These are phyloP conservation scores for Salmacisia buchloeana DNA, from an alignment of 1,284 basidiomycete genomes.

Conservation along the genomic window DNA sequence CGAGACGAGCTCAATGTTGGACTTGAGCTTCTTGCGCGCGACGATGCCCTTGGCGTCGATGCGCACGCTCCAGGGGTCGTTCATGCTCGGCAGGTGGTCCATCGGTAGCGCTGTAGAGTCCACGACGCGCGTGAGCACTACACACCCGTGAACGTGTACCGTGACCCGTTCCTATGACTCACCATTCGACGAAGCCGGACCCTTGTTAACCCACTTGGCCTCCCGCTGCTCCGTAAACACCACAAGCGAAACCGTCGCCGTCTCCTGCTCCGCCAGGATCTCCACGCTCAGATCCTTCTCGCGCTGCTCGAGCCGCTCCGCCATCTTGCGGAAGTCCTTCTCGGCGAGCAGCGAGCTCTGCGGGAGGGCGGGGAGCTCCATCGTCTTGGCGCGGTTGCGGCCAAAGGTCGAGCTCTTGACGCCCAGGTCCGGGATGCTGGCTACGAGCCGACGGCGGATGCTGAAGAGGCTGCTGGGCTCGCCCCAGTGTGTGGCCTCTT, in stretches of 20 bases:
- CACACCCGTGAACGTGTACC: neutral
- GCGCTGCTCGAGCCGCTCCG: conserved; percentile 16
- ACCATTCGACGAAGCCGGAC: conserved; percentile 15
- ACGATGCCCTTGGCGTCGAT: conserved; percentile 23
- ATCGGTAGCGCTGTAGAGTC: neutral
- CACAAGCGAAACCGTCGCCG: conserved; percentile 13
- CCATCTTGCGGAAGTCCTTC: conserved; percentile 14
- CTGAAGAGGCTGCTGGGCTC: conserved; percentile 12
- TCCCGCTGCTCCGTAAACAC: conserved; percentile 21
- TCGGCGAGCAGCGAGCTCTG: conserved; percentile 10
- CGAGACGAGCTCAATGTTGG: conserved; percentile 16
- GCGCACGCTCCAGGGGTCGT: conserved; percentile 19
- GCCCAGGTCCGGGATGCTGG: conserved; percentile 12
- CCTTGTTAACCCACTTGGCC: conserved; percentile 16
- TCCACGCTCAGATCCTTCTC: conserved; percentile 22
- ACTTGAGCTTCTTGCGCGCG: conserved; percentile 20
- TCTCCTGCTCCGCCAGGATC: conserved; percentile 16
- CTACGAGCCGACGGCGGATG: conserved; percentile 16
- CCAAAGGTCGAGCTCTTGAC: neutral
- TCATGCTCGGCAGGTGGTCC: conserved; percentile 13
- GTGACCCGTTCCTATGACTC: conserved; percentile 1
- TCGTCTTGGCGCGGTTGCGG: neutral
- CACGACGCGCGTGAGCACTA: neutral
- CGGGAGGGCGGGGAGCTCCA: neutral
- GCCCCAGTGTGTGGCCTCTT: neutral